Base-by-base conservation (phyloP, 2,329 filamentous ascomycete species). In the Nannizzia gypsea region DNA sequence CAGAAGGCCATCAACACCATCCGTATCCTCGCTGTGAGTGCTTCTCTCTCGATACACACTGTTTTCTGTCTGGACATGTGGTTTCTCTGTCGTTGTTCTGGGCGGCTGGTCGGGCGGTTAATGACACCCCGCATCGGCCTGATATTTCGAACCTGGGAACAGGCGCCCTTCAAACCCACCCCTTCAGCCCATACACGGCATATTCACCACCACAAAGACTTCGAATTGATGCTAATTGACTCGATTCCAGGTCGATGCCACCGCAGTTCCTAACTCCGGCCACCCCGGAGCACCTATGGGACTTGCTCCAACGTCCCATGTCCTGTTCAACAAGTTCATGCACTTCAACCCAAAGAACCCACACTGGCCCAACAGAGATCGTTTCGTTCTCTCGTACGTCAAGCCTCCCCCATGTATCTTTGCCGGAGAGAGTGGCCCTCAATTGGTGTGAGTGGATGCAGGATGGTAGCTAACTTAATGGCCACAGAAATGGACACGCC, bases 321-420 rank as follows among this genome's bases (percentile, higher is more conserved):
- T 97, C 71, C 85, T 99, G 66, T 99, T 89, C 81, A 95, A 96
- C 85, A 95, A 93, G 78, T 95, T 96, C 83, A 90, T 99, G 90
- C 95, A 80, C 76, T 99, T 96, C 84, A 99, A 97, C 87, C 93
- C 93, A 71, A 95, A 96, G 87, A 96, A 96, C 84, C 89, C 93
- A 69, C 82, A 90, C 66, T 99, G 91, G 91, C 72, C 93, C 70
- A 97, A 97, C 85, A 87, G 93, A 73, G 93, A 99, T 79, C 88
- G 93, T 76, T 99, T 99, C 73, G 90, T 99, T 64, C 90, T 99
- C 75, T 99, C 93, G 91, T 96, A 84, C 83, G 91, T 87, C 20
- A 36, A 36, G 31, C 9, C 31, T 36, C 31, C 31, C 31, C 13
- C 31, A 20, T 46, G 13, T 22, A 6, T 3, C 24, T 24, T 28